Base-by-base conservation (phyloP, 257 asterid genomes). In the Orobanche coerulescens region DNA sequence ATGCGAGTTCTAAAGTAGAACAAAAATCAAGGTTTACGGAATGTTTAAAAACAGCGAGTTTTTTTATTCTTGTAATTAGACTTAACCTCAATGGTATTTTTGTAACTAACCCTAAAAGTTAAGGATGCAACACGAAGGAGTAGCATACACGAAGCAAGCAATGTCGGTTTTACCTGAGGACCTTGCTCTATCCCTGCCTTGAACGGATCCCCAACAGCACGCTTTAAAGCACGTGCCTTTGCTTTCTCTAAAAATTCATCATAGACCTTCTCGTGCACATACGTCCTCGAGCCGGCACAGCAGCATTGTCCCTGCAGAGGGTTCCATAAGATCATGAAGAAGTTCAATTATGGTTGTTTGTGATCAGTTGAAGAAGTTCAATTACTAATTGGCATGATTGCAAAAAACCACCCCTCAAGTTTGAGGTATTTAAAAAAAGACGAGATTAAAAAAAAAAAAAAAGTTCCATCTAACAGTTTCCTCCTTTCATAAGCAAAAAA, bases 121-220 rank as follows among this genome's bases (percentile, higher is more conserved):
- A 25, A 25, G 58, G 1, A 47, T 3, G n/a, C 25, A 47, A 0
- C 44, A 37, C 2, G 44, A 24, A 31, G 22, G 40, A 11, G 13
- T 37, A 42, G 46, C 48, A 60, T 15, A 31, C 3, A 5, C 12
- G 30, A 48, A 53, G 58, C 37, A 40, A 37, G 16, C 2, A 22
- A 1, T 12, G 20, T 33, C 13, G 22, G 19, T 25, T 24, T 28
- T 78, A 93, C 99, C 94, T 93, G 97, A 68, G 99, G 99, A 44
- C 97, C 97, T 73, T 93, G 99, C 74, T 84, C 95, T 4, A 78
- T 81, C 53, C 87, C 95, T 15, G 78, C 62, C 80, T 67, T 85
- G 85, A 93, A 93, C 0, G 99, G 99, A 79, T 93, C 99, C 28
- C 99, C 99, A 69, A 93, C 99, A 39, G 72, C 49, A 5, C 96